Base-by-base conservation (phyloP, 306 rosid genomes). In the Astragalus membranaceus region DNA sequence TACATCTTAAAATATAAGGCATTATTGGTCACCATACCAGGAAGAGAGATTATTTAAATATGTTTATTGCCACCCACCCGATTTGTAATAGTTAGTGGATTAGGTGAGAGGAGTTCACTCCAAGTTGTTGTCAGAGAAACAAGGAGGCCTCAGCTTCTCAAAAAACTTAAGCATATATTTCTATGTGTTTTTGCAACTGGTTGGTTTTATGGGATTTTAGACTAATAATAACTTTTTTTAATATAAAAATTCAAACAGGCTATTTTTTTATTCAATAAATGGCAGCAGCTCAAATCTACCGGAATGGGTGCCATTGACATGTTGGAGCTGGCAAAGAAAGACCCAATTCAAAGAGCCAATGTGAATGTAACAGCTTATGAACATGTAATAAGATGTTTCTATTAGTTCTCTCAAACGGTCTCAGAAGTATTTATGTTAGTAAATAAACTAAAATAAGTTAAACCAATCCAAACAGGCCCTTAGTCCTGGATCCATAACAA, bases 1-100 rank as follows among this genome's bases (percentile, higher is more conserved):
- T 20, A 11, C 39, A 72, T 15, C 6, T 61, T 76, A 76, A 75
- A 57, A 71, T 70, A 75, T 57, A 80, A 46, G 49, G 49, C 67
- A 68, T 30, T 57, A 62, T 69, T 35, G 77, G 52, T 58, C 62
- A 58, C 80, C 5, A 57, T 75, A 71, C 60, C 64, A 60, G 80
- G 35, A 75, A 70, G 60, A 56, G 26, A 44, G 6, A 16, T 57
- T 79, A 44, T 29, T 72, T 66, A 12, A 26, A 51, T 58, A 64
- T 64, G 70, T 46, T 79, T 68, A 62, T 36, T 44, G 42, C 79
- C 80, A 69, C 69, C 79, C 80, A 69, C 69, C 23, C 46, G 51
- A 47, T 14, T 69, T 46, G 44, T 43, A 51, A 16, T 50, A 16
- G 59, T 50, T 26, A 41, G 57, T 4, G 72, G 44, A 58, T 58